Base-by-base conservation (phyloP, 176 grass and related monocot genomes). In the Sorghum bicolor region DNA sequence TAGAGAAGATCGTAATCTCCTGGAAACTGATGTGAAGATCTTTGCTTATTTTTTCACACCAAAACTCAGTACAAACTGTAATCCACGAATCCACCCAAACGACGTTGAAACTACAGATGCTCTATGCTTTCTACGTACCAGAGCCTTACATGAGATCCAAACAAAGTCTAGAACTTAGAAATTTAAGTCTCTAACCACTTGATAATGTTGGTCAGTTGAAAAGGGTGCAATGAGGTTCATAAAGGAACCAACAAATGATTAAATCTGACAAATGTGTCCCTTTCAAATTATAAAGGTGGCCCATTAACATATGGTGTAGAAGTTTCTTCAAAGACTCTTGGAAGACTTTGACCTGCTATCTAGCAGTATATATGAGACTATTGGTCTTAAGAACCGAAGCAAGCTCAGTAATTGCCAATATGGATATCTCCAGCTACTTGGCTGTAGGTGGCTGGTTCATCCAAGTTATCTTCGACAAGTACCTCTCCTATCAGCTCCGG, bases 381-480 rank as follows among this genome's bases (percentile, higher is more conserved):
- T 39, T 11, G 67, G 31, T 71, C 66, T 11, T 31, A 38, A 29
- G 33, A 32, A 20, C 16, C 58, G 36, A 82, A 72, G 10, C 65
- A 81, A 72, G 48, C 29, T 83, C 70, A 75, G 30, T 17, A 64
- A 55, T 25, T 15, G 38, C 12, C 31, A 67, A 37, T 24, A 84
- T 84, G 82, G 82, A 84, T 25, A 69, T 84, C n/a, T 69, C 82
- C 47, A 77, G 73, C 28, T 77, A 55, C 73, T 48, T 84, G 25
- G 63, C 82, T 77, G 65, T 90, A 40, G 84, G 80, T 25, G 88
- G 91, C 8, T 87, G 85, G 91, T 93, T 93, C 76, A 90, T 93
- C 88, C 91, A 87, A 72, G 91, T 93, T 22, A 90, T 85, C 81
- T 93, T 93, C 34, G 88, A 93, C 41, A 87, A 93, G 60, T 87